Evolutionary conservation across 352 stramenopile species (phyloP), one percentile per base, ranked within the genome.

Genomic region (Nothophytophthora sp.): DNA sequence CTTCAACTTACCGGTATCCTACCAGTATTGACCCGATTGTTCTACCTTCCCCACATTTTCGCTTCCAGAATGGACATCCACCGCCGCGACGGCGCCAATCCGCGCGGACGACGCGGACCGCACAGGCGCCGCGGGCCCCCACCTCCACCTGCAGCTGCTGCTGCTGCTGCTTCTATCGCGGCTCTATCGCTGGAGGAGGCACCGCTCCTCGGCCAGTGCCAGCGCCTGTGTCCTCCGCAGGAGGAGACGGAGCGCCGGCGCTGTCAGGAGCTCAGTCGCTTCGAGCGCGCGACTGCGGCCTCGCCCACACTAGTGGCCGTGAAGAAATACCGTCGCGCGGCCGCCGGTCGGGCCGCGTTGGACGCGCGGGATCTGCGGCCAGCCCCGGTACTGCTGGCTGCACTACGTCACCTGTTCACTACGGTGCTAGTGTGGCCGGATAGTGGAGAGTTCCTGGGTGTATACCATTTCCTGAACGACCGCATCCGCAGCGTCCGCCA

Each of bases 401-500:
- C 75, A 12, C 55, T 86, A 11, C 43, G 44, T 46, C 69, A 86
- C 29, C 28, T 86, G 29, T 78, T 86, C 35, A 44, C 57, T 13
- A 55, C 37, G 13, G 73, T 85, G 3, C 23, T 85, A 20, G 36
- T 37, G 7, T 70, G 63, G 66, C 38, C 46, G 11, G 45, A 66
- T 9, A 72, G 62, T n/a, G 70, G 73, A 13, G 63, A 76, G 20
- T 91, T 91, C 48, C 30, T 91, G 22, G 54, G 69, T 12, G 43
- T 88, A 18, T 91, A 91, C 46, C 71, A 91, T 48, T 91, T 89
- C 47, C n/a, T 91, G 1, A 80, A 63, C 36, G 81, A 91, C 55
- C 73, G 81, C n/a, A 27, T 89, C 20, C 81, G 81, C 11, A 84
- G 76, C 28, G 70, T 91, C 12, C 76, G 81, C 29, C 77, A 91